Conservation (phyloP, 805 yeast species). For the Wickerhamiella brachini region DNA sequence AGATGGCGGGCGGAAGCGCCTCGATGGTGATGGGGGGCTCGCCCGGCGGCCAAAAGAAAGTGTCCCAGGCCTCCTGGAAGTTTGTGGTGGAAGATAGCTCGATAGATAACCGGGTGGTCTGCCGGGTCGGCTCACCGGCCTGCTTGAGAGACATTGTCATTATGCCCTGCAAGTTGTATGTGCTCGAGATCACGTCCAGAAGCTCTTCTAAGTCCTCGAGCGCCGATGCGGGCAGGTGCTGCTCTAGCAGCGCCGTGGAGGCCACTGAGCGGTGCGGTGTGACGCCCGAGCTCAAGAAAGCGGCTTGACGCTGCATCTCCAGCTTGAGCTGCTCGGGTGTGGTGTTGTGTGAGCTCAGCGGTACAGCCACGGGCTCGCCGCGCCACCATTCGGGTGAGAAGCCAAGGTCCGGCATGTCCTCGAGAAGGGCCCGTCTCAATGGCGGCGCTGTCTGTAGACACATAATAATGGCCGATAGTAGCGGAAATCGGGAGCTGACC, state of each 20-base stretch:
- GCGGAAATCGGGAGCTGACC: background rate
- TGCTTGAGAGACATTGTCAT: background rate
- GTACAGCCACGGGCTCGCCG: background rate
- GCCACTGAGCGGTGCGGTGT: background rate
- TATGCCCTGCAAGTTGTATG: background rate
- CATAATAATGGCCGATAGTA: background rate
- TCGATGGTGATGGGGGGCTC: background rate
- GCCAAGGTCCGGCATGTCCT: background rate
- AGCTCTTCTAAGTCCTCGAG: background rate
- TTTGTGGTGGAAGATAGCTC: background rate
- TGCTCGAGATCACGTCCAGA: background rate
- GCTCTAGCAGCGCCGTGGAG: background rate
- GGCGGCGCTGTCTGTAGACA: background rate
- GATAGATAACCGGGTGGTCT: background rate
- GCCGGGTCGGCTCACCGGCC: background rate
- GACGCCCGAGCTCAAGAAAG: background rate
- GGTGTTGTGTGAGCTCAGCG: background rate
- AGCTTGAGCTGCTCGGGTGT: background rate
- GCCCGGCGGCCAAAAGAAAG: background rate
- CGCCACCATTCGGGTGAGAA: background rate
- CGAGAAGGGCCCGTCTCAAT: background rate
- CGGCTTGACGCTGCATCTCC: background rate
- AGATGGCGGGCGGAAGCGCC: background rate
- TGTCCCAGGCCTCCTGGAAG: background rate
- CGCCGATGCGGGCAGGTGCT: background rate